Base-by-base conservation (phyloP, 805 yeast species). In the Deakozyma indianensis region DNA sequence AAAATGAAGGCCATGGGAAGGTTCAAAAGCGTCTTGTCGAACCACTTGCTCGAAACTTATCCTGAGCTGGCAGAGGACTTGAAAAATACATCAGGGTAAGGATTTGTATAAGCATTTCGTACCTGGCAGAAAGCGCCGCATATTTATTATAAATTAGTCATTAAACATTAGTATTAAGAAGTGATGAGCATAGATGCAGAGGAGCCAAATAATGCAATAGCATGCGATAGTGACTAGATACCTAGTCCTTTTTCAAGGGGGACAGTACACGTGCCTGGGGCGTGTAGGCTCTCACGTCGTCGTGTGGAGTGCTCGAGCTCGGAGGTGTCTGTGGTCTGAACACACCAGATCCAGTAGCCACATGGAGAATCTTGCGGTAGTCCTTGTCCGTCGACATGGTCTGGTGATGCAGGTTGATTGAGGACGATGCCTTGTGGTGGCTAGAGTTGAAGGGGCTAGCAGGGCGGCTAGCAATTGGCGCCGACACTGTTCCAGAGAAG, bases 1-100 rank as follows among this genome's bases (percentile, higher is more conserved):
- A 85, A 85, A 60, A 77, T 84, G 74, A 56, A 66, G 40, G 95
- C 87, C 1, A 70, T 83, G 64, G 64, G 58, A 9, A 45, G 74
- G 46, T 71, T 88, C 51, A 67, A 83, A 53, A 77, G 78, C 49
- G 70, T 74, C 0, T 63, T 92, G 49, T 85, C 86, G 0, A 75
- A 70, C 18, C 80, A 84, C 57, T 73, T 92, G 42, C 70, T 65
- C 41, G 74, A 73, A 41, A 94, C 83, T 54, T 90, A 85, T 55
- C 96, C 96, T 1, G 87, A 82, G 45, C 60, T 90, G 50, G 66
- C 68, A 7, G 68, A 58, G 0, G 71, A 69, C 1, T 82, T 88
- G 3, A 20, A 14, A 32, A 32, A 32, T 5, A 32, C 38, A 7
- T 7, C 28, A 7, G 28, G 28, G 7, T 25, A 14, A 25, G 28